Evolutionary conservation across 805 yeast species (phyloP).

Genomic region (Metschnikowia shivogae): DNA sequence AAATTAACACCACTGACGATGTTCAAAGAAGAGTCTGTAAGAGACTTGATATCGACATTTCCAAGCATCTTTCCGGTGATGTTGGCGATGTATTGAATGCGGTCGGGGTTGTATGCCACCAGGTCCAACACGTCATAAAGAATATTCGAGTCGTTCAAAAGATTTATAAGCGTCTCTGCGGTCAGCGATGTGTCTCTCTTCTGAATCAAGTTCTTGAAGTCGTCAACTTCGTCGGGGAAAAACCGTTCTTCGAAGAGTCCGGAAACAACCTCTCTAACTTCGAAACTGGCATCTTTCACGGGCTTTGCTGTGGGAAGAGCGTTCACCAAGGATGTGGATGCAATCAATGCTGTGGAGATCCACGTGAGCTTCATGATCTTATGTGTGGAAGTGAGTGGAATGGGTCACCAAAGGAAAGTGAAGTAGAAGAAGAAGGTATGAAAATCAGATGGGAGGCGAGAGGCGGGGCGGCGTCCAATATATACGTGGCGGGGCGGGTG

Average conservation of each 20-base stretch:
- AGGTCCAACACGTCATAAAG: conserved; percentile 34
- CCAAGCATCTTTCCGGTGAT: conserved; percentile 23
- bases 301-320: conserved; percentile 24
- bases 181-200: conserved; percentile 22
- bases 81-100: conserved; percentile 30
- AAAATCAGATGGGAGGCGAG: background rate
- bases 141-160: conserved; percentile 31
- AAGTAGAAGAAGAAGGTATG: background rate
- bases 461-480: background rate
- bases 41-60: conserved; percentile 10
- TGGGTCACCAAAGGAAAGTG: background rate
- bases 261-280: conserved; percentile 5
- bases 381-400: background rate
- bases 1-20: conserved; percentile 12
- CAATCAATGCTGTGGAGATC: conserved; percentile 8
- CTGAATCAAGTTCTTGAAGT: conserved; percentile 8
- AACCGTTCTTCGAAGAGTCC: conserved; percentile 7
- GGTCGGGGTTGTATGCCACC: conserved; percentile 27
- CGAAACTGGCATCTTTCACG: conserved; percentile 13
- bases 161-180: conserved; percentile 21
- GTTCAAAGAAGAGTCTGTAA: conserved; percentile 7
- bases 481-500: background rate
- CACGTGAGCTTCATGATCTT: conserved; percentile 13
- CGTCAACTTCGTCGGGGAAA: conserved; percentile 12
- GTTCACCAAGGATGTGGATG: conserved; percentile 9